A percentile compares a stretch with the other conserved stretches of the same genome.
Evolutionary conservation across 2,329 filamentous ascomycete genomes (phyloP).

Genomic region (Aspergillus eucalypticola): DNA sequence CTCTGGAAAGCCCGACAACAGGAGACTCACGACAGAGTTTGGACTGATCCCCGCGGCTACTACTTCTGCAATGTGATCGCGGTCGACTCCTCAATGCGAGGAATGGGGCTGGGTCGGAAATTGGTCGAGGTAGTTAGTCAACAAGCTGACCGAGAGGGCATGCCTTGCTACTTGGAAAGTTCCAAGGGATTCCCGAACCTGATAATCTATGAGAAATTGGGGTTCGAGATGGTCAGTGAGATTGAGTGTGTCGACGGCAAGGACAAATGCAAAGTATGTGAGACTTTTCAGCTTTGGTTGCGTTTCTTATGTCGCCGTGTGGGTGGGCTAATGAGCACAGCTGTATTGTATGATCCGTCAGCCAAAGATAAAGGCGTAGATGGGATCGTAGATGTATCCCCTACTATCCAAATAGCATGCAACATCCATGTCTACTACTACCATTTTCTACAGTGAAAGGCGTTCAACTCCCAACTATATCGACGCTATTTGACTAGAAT

Average conservation of each 20-base stretch:
- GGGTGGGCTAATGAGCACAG: conserved; percentile 14
- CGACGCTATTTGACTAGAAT: too few species aligned
- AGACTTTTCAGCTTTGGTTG: not conserved
- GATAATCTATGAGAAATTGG: conserved; percentile 69
- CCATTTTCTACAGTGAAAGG: too few species aligned
- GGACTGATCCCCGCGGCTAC: conserved; percentile 67
- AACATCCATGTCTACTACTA: too few species aligned
- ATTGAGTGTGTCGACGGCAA: conserved; percentile 68
- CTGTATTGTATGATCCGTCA: conserved; percentile 28
- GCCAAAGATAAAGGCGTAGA: conserved; percentile 14
- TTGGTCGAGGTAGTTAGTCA: conserved; percentile 65
- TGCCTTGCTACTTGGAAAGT: conserved; percentile 70
- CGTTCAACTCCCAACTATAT: too few species aligned
- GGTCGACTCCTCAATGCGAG: conserved; percentile 65
- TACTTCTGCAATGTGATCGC: conserved; percentile 78
- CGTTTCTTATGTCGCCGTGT: not conserved
- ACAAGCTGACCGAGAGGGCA: conserved; percentile 63
- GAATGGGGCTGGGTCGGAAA: conserved; percentile 64
- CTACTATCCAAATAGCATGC: too few species aligned
- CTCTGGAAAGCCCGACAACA: conserved; percentile 71
- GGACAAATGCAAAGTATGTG: conserved; percentile 52
- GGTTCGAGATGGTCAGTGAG: conserved; percentile 64
- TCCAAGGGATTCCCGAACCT: conserved; percentile 68
- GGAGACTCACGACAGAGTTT: conserved; percentile 61
- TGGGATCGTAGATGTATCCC: not conserved